Evolutionary conservation across 768 basidiomycete species (phyloP).

Genomic region (Termitomyces sp.): DNA sequence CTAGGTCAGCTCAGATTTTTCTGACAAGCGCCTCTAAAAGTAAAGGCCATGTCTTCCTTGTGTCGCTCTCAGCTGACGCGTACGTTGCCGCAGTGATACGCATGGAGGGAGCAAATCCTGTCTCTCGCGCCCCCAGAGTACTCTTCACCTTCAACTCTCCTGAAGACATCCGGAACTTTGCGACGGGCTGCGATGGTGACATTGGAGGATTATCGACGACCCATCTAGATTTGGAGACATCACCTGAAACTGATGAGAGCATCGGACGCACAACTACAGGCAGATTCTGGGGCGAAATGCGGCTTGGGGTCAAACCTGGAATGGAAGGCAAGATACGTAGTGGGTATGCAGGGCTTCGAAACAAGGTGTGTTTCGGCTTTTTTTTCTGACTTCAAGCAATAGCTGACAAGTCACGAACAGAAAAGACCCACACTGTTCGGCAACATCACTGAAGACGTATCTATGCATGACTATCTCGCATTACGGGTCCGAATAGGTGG

Average conservation of each 20-base stretch:
- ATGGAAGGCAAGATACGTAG: conserved; percentile 65
- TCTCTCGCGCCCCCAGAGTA: conserved; percentile 53
- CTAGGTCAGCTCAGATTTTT: conserved; percentile 31
- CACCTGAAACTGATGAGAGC: conserved; percentile 36
- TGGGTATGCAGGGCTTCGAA: conserved; percentile 90
- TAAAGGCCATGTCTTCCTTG: conserved; percentile 10
- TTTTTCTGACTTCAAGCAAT: background rate
- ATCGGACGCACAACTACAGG: conserved; percentile 50
- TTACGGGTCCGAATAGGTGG: conserved; percentile 77
- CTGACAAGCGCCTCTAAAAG: conserved; percentile 29
- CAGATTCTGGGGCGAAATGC: conserved; percentile 79
- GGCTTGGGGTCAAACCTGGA: conserved; percentile 60
- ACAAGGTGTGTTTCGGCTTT: conserved; percentile 46
- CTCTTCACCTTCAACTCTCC: conserved; percentile 61
- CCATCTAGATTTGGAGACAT: conserved; percentile 64
- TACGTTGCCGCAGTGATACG: conserved; percentile 45
- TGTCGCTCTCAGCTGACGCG: background rate
- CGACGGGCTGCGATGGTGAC: conserved; percentile 82
- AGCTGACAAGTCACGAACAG: conserved; percentile 26
- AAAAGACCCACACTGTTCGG: conserved; percentile 83
- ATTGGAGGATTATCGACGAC: conserved; percentile 81
- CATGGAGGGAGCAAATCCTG: conserved; percentile 73
- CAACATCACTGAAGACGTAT: conserved; percentile 78
- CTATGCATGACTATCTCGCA: conserved; percentile 73
- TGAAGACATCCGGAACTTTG: conserved; percentile 57